A percentile compares a stretch with the other conserved stretches of the same genome.
Conservation (phyloP, 2,329 filamentous ascomycete genomes). For the Orbilia ellipsospora region DNA sequence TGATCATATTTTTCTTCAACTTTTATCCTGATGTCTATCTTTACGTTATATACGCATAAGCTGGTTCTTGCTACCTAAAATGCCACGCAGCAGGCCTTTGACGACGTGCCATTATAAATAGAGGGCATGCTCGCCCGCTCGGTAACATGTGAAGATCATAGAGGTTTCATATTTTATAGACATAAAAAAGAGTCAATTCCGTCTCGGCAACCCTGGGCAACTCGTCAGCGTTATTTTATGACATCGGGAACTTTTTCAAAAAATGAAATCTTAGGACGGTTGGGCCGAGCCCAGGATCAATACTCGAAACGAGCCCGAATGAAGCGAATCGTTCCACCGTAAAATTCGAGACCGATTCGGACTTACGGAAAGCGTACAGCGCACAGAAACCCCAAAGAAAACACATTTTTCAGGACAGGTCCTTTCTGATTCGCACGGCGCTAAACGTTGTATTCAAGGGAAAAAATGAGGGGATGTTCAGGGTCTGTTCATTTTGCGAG, state of each 20-base stretch:
- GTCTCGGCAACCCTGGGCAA: constrained; percentile 4
- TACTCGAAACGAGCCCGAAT: constrained; percentile 18
- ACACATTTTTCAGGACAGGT: constrained; percentile 11
- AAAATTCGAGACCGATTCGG: constrained; percentile 18
- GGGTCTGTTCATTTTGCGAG: constrained; percentile 23
- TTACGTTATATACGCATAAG: constrained; percentile 36
- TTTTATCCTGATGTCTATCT: constrained; percentile 32
- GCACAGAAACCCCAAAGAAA: not conserved
- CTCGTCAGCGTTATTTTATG: constrained; percentile 11
- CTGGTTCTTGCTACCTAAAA: constrained; percentile 34
- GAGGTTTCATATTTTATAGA: not conserved
- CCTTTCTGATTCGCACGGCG: constrained; percentile 49
- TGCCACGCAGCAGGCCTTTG: constrained; percentile 17
- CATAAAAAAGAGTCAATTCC: not conserved
- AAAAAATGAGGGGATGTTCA: constrained; percentile 40
- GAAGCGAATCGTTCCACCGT: constrained; percentile 16
- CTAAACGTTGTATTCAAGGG: constrained; percentile 18
- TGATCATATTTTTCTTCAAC: constrained; percentile 25
- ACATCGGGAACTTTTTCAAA: constrained; percentile 22
- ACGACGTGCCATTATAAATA: constrained; percentile 47
- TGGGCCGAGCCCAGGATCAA: constrained; percentile 3
- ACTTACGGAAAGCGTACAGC: constrained; percentile 15
- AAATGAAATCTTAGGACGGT: constrained; percentile 1
- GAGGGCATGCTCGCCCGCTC: constrained; percentile 33
- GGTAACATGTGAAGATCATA: constrained; percentile 49